Evolutionary conservation across 2,329 filamentous ascomycete genomes (phyloP).

Genomic region (Epichloe festucae): DNA sequence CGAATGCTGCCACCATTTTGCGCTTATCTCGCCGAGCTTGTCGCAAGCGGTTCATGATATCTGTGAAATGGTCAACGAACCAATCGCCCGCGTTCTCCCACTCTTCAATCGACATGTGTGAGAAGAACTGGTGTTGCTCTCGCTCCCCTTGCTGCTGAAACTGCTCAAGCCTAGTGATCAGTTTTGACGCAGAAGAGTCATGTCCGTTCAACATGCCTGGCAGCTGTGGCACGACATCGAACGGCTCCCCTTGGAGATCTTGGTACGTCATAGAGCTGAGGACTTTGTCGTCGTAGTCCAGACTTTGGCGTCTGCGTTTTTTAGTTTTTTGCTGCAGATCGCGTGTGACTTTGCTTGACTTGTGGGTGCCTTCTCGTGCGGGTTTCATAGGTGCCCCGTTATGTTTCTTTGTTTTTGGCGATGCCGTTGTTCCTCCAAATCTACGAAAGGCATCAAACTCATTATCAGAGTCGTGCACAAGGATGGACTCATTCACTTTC

Average conservation of each 20-base stretch:
- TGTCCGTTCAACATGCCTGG: conserved; percentile 21
- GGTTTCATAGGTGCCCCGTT: conserved; percentile 10
- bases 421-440: conserved; percentile 12
- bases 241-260: conserved; percentile 36
- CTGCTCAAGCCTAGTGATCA: conserved; percentile 36
- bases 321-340: conserved; percentile 13
- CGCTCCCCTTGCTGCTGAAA: conserved; percentile 31
- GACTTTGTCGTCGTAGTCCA: conserved; percentile 44
- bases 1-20: conserved; percentile 35
- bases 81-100: conserved; percentile 49
- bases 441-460: conserved; percentile 12
- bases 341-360: conserved; percentile 10
- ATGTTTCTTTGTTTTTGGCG: conserved; percentile 13
- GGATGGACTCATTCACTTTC: conserved; percentile 8
- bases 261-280: conserved; percentile 41
- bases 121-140: conserved; percentile 39
- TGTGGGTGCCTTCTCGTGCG: conserved; percentile 12
- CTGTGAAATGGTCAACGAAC: conserved; percentile 42
- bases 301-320: conserved; percentile 30
- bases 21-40: conserved; percentile 37
- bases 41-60: conserved; percentile 34
- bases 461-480: conserved; percentile 12
- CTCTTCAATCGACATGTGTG: conserved; percentile 38
- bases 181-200: conserved; percentile 24
- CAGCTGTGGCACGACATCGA: conserved; percentile 39